Base-by-base conservation (phyloP, 2,329 filamentous ascomycete genomes). In the Mollisiaceae sp. region DNA sequence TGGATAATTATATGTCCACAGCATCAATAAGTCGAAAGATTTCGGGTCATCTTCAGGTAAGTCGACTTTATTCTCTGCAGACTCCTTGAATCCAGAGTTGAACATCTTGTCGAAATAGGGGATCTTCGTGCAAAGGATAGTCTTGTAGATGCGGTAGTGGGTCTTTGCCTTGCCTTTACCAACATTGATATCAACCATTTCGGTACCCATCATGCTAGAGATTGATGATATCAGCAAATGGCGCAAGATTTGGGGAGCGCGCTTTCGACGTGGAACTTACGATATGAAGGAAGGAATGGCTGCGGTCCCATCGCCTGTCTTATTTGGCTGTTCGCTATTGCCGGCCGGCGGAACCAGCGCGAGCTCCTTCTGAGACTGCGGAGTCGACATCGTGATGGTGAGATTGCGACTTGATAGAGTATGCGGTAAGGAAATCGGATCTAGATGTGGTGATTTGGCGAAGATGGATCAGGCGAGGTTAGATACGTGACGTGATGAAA, bases 61-160 rank as follows among this genome's bases (percentile, higher is more conserved):
- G 0, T n/a, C 35, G 11, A 63, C 62, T 1, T 8, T 36, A 15
- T 57, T 63, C 8, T 39, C 45, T 2, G 8, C 43, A 18, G 61
- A 35, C 56, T 67, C 65, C 9, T 50, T 39, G 32, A 65, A 65
- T 3, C 59, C 56, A 0, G 54, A 43, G 15, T 59, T 57, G 50
- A 69, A 68, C 64, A 67, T 67, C 11, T 47, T 66, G 1, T 63
- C 32, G 58, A 69, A 65, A 38, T 63, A 65, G 0, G 41, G 54
- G 5, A 69, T 52, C n/a, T 63, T 64, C 1, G 38, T 20, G 20
- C 65, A 65, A 2, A 69, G 65, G 8, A 59, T 15, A 4, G 56
- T 55, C 24, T 65, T 65, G 52, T 69, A 62, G 1, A 69, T 39
- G 1, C 47, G 43, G 38, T 65, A 69, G 43, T 63, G 59, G 1